phyloP scores from a whole-genome alignment of 495 filamentous ascomycete species.

The Letharia lupina region DNA sequence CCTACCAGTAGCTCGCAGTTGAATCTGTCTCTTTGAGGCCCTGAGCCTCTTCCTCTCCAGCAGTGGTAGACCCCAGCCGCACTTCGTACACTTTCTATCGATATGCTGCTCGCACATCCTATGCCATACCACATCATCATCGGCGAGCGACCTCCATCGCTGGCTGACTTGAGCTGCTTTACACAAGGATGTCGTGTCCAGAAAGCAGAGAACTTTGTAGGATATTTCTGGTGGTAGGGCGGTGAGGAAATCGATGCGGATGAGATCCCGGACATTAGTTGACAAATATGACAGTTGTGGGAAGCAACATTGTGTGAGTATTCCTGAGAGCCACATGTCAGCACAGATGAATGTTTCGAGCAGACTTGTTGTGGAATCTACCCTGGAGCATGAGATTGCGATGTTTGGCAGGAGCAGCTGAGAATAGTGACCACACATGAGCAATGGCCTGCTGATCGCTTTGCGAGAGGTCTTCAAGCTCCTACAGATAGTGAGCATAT shows the following conservation, averaged over 20 bases:
- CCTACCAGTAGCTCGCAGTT: conserved; percentile 52
- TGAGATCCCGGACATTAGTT: conserved; percentile 75
- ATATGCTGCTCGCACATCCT: conserved; percentile 99
- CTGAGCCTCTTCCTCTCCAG: conserved; percentile 81
- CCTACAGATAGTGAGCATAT: conserved; percentile 23
- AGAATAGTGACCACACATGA: conserved; percentile 94
- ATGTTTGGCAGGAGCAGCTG: conserved; percentile 86
- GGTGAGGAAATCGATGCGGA: conserved; percentile 89
- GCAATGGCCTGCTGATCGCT: conserved; percentile 88
- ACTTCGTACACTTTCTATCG: conserved; percentile 91
- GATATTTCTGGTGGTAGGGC: conserved; percentile 85
- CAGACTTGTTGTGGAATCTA: neutral
- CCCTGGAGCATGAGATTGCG: conserved; percentile 92
- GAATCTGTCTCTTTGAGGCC: conserved; percentile 80
- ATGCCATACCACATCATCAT: conserved; percentile 97
- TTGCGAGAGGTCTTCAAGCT: conserved; percentile 71
- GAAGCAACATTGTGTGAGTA: conserved; percentile 93
- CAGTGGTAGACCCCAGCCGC: conserved; percentile 87
- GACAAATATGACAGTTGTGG: conserved; percentile 92
- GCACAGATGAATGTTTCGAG: neutral
- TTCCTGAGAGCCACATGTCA: conserved; percentile 25
- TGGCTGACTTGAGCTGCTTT: conserved; percentile 93
- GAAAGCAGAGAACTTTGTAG: conserved; percentile 83
- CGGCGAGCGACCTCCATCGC: conserved; percentile 77
- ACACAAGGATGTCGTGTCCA: conserved; percentile 94